Evolutionary conservation across 345 rosid genomes (phyloP).

Genomic region (Moringa oleifera): DNA sequence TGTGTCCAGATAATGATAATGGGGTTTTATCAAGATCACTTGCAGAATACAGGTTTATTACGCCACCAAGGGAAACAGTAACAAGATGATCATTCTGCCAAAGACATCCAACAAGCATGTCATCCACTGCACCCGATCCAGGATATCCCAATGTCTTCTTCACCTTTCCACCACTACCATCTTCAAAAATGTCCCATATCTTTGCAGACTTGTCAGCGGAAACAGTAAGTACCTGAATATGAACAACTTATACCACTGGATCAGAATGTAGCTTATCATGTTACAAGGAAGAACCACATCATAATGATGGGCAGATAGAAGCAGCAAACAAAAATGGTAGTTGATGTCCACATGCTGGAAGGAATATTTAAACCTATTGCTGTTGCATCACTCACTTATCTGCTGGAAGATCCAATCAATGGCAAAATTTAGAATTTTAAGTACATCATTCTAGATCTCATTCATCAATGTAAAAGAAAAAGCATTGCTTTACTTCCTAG

Average conservation of each 20-base stretch:
- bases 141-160: slow-evolving; percentile 44
- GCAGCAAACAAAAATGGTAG: not conserved
- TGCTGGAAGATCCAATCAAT: too few species aligned
- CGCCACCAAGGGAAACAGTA: slow-evolving; percentile 64
- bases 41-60: slow-evolving; percentile 46
- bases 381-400: not conserved
- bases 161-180: slow-evolving; percentile 45
- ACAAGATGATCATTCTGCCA: slow-evolving; percentile 71
- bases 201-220: slow-evolving; percentile 86
- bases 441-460: too few species aligned
- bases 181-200: slow-evolving; percentile 60
- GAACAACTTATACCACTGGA: slow-evolving; percentile 4
- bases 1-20: slow-evolving; percentile 51
- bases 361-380: not conserved
- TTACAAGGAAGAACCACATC: too few species aligned
- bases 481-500: not conserved
- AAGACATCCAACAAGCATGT: slow-evolving; percentile 81
- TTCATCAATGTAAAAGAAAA: too few species aligned
- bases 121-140: slow-evolving; percentile 54
- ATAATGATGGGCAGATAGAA: slow-evolving; percentile 1
- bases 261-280: not conserved
- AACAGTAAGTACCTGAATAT: slow-evolving; percentile 54
- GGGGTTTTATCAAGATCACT: slow-evolving; percentile 62
- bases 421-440: too few species aligned
- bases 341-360: not conserved